Base-by-base conservation (phyloP, 371 early-diverging fungal genomes). In the Rhizopus sp. region DNA sequence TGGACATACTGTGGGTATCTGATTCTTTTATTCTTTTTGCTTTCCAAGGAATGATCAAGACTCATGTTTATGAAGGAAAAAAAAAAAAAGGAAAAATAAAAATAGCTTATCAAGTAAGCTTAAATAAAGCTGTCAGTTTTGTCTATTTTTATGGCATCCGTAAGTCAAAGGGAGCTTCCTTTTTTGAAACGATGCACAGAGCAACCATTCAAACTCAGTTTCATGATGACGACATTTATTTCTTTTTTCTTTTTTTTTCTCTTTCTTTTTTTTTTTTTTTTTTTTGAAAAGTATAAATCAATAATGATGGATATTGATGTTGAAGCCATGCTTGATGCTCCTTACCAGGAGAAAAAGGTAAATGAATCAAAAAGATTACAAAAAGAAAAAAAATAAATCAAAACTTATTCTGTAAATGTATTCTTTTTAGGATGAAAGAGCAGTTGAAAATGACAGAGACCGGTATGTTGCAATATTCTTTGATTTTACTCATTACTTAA, bases 291-390 rank as follows among this genome's bases (percentile, higher is more conserved):
- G 16, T 30, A 5, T 47, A 31, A 15, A 33, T 50, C 23, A 23
- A 23, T 35, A 63, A 55, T 74, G 63, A 68, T 73, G 83, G 80
- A 80, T 51, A 60, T 75, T 54, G 88, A 92, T 60, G 83, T 93
- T 50, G 94, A 92, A 73, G 91, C 88, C 61, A 83, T 93, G 80
- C 82, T 93, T 66, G 93, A 93, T 62, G 93, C 93, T 45, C 93
- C 93, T 23, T 93, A 87, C 75, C 87, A 85, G 68, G 83, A 86
- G 71, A 86, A 83, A 55, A 62, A 59, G 55, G 73, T 69, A 69
- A 60, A 42, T 44, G 6, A 33, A 31, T 7, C 37, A 15, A 15
- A 12, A 38, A 35, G 17, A 5, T 34, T 42, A 40, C 29, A 42
- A 55, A 35, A 17, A 10, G 15, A 8, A 9, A 35, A 45, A 30